Percentiles rank a stretch among this genome's conserved stretches.
These are phyloP conservation scores for Actinomortierella ambigua DNA, from an alignment of 371 early-diverging fungal species.

Conservation along the genomic window DNA sequence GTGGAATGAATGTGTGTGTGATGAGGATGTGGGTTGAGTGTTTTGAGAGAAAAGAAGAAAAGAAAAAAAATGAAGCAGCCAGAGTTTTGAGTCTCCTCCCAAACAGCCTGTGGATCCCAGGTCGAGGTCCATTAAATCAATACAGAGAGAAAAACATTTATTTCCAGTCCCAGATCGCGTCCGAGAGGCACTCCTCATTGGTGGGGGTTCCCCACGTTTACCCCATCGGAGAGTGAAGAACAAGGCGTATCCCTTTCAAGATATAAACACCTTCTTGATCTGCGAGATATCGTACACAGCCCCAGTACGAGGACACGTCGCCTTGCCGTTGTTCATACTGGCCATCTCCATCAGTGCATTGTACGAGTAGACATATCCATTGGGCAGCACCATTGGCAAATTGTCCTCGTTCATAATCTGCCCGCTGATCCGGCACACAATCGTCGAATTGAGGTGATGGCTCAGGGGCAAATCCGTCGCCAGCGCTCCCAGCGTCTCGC, in stretches of 20 bases:
- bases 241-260: constrained; percentile 49
- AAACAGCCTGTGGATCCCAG: too few relatives aligned
- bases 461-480: constrained; percentile 85
- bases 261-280: constrained; percentile 87
- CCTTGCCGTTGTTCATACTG: constrained; percentile 69
- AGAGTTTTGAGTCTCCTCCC: too few relatives aligned
- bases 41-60: too few relatives aligned
- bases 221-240: not conserved
- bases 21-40: too few relatives aligned
- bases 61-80: too few relatives aligned
- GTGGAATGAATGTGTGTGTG: too few relatives aligned
- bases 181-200: too few relatives aligned
- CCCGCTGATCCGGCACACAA: constrained; percentile 92
- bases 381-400: constrained; percentile 92
- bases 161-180: too few relatives aligned
- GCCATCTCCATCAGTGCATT: constrained; percentile 86
- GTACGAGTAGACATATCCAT: constrained; percentile 91
- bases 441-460: constrained; percentile 91
- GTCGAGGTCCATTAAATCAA: too few relatives aligned
- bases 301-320: constrained; percentile 85
- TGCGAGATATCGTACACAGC: constrained; percentile 63
- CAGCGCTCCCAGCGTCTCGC: constrained; percentile 80
- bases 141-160: too few relatives aligned
- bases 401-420: constrained; percentile 94
- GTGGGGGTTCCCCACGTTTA: too few relatives aligned